Evolutionary conservation across 768 basidiomycete species (phyloP).

Genomic region (Boletus reticulatus): DNA sequence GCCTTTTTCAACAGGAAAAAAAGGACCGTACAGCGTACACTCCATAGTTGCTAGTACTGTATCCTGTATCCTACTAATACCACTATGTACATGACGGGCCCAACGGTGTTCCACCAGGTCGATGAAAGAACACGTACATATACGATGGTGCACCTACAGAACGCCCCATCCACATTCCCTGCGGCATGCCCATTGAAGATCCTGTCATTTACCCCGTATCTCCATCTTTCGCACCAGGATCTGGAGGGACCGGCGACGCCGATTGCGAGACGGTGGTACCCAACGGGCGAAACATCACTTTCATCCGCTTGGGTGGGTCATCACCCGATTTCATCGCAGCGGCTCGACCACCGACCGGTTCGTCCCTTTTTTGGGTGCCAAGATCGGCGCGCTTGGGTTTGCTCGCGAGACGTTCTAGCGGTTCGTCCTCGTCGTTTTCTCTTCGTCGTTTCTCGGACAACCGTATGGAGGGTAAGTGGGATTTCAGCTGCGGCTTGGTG

Average conservation of each 20-base stretch:
- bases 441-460: constrained; percentile 70
- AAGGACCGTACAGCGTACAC: too few species aligned
- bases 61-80: neutral
- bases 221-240: constrained; percentile 67
- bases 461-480: constrained; percentile 44
- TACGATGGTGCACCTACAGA: constrained; percentile 3
- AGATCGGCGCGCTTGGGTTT: constrained; percentile 58
- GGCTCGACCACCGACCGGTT: constrained; percentile 18
- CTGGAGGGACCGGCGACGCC: constrained; percentile 49
- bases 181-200: neutral
- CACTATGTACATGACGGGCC: constrained; percentile 6
- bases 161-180: constrained; percentile 20
- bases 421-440: constrained; percentile 66
- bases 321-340: constrained; percentile 32
- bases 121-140: constrained; percentile 8
- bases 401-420: constrained; percentile 55
- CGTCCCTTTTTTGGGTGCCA: constrained; percentile 43
- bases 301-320: constrained; percentile 65
- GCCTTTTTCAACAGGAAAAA: neutral
- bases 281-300: constrained; percentile 59
- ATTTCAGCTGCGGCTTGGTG: constrained; percentile 30
- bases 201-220: constrained; percentile 56
- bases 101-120: neutral
- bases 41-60: neutral
- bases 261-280: constrained; percentile 30